Evolutionary conservation across 805 yeast genomes (phyloP), one percentile per base, ranked within the genome.

Genomic region (Grigorovia yakushimaensis): DNA sequence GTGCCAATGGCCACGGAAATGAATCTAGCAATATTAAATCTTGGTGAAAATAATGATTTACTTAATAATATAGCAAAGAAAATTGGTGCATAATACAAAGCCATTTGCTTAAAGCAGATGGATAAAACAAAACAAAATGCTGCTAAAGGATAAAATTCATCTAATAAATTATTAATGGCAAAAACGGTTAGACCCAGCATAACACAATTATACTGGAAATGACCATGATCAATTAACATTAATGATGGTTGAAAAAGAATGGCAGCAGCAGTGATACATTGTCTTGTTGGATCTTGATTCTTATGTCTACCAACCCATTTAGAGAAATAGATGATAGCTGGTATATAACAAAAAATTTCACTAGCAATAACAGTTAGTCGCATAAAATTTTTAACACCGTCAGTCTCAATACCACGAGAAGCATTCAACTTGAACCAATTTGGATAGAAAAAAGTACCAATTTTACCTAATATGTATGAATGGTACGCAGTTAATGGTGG

Each of bases 401-500:
- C 60, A 5, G 72, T 64, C 56, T 93, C 98, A 8, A 73, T 54
- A 0, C 97, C 97, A 47, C 97, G 72, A 5, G 96, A 87, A 0
- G 56, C 38, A 50, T 79, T 79, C 33, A 91, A 66, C 3, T 71
- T 79, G 65, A 93, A 88, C 98, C 98, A 93, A 0, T 64, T 53
- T 0, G 79, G 71, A 52, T 84, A 75, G 33, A 87, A 66, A 39
- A 78, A 61, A 1, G 71, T 57, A 0, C 97, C 98, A 17, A 91
- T 56, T 45, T 71, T 70, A 0, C 98, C 98, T 42, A 83, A 62
- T 1, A 86, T 33, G 76, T 82, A 87, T 43, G 95, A 88, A 61
- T 93, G 98, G 62, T 76, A 89, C 0, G 98, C 98, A 0, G 98
- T 91, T 51, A 93, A 69, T 6, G 98, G 98, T 0, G 99, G 99